These are phyloP conservation scores for Saxophila tyrrhenica DNA, from an alignment of 495 filamentous ascomycete species.

Conservation along the genomic window DNA sequence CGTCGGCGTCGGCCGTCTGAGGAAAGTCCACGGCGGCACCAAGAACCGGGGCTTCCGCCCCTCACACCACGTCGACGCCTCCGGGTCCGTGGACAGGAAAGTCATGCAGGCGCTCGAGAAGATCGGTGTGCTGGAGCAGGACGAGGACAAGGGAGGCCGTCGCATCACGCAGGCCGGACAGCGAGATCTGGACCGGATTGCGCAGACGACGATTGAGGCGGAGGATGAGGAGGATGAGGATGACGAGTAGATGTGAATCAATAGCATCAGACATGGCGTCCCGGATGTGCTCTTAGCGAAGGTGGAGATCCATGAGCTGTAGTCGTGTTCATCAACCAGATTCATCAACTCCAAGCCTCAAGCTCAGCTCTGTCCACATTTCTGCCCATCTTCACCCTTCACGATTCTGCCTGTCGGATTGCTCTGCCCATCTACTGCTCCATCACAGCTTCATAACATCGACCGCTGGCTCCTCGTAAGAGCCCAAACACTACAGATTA, in stretches of 20 bases:
- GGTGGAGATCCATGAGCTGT: neutral
- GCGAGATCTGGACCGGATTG: slow-evolving; percentile 95
- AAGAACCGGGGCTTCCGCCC: slow-evolving; percentile 94
- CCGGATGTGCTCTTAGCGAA: neutral
- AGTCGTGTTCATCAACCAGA: too few species aligned
- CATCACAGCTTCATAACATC: too few species aligned
- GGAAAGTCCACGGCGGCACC: slow-evolving; percentile 84
- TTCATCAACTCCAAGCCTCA: too few species aligned
- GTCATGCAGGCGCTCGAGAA: slow-evolving; percentile 94
- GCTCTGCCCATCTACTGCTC: too few species aligned
- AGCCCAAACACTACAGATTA: too few species aligned
- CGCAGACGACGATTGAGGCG: slow-evolving; percentile 59
- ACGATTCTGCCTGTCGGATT: too few species aligned
- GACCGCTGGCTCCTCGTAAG: too few species aligned
- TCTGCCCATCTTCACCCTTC: too few species aligned
- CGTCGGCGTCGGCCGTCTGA: slow-evolving; percentile 87
- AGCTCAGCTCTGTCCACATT: too few species aligned
- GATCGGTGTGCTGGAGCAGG: slow-evolving; percentile 91
- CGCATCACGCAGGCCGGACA: slow-evolving; percentile 94
- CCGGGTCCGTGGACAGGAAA: slow-evolving; percentile 90
- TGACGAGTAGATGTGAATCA: neutral
- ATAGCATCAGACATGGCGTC: neutral
- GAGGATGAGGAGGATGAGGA: slow-evolving; percentile 56
- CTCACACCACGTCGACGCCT: slow-evolving; percentile 89
- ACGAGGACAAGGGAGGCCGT: slow-evolving; percentile 95